Percentiles rank a stretch among this genome's conserved stretches.
Evolutionary conservation across 2,329 filamentous ascomycete genomes (phyloP).

Genomic region (Hypoxylon sp.): DNA sequence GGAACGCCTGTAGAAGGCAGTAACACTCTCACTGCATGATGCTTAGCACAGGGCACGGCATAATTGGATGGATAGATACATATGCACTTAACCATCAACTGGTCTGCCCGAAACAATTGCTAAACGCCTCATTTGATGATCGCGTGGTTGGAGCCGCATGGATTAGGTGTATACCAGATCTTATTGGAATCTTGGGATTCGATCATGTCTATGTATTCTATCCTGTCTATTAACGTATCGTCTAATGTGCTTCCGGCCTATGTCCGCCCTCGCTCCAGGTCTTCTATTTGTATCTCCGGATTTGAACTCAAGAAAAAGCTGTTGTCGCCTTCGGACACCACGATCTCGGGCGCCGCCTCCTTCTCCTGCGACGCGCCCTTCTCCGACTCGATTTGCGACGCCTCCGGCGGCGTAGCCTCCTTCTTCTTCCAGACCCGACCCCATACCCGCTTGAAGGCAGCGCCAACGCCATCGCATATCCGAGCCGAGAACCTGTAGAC

Average conservation of each 20-base stretch:
- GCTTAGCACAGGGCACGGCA: too few relatives aligned
- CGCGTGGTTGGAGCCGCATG: not conserved
- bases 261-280: constrained; percentile 37
- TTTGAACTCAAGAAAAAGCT: constrained; percentile 6
- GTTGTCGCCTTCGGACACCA: constrained; percentile 33
- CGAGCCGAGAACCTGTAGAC: constrained; percentile 37
- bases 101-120: not conserved
- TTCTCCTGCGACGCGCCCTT: not conserved
- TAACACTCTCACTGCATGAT: not conserved
- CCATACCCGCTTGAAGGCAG: constrained; percentile 28
- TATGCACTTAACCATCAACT: not conserved
- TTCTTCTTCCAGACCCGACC: constrained; percentile 14
- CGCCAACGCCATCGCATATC: constrained; percentile 31
- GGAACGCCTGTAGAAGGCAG: not conserved
- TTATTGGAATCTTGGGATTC: not conserved
- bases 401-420: too few relatives aligned
- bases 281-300: constrained; percentile 39
- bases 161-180: not conserved
- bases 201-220: not conserved
- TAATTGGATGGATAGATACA: too few relatives aligned
- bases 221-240: not conserved
- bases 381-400: constrained; percentile 7
- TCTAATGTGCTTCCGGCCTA: constrained; percentile 2
- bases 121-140: not conserved
- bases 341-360: constrained; percentile 37